Evolutionary conservation across 768 basidiomycete genomes (phyloP), one percentile per base, ranked within the genome.

Genomic region (Leccinum pellstonianum): DNA sequence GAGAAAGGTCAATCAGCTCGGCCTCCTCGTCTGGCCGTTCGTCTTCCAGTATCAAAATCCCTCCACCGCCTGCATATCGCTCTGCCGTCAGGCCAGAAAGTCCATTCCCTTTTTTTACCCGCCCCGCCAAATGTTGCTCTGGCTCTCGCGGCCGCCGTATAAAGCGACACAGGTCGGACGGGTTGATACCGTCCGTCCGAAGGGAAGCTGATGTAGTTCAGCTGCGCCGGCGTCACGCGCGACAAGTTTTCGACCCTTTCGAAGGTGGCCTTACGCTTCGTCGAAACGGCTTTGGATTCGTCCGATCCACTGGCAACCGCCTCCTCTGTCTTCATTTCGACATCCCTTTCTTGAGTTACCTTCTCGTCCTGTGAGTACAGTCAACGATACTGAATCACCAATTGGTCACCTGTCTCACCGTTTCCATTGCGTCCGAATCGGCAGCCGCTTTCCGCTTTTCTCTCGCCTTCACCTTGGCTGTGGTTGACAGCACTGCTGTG

Each of bases 401-500:
- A 53, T n/a, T 31, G 12, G 53, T 37, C 4, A 9, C 11, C 37
- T 1, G 48, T 75, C 87, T 76, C 66, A 95, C 93, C 53, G 85
- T 82, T 21, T 96, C 92, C 87, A 95, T 94, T 1, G 80, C 79
- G 50, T 91, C 90, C 11, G 83, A 85, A 53, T 93, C 93, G 4
- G 85, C 86, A 46, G 85, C 90, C 48, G 90, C 92, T 75, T 97
- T 94, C 67, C 86, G 90, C 82, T 91, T 95, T 70, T 95, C 94
- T 63, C 97, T 83, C 2, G 95, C 95, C 72, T 93, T 93, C n/a
- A 91, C 93, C 73, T 93, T 96, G 0, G 95, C 96, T 2, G 97
- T 99, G 1, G 97, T 98, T 8, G 94, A 97, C 43, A 99, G 82
- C 11, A 99, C 95, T 37, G 95, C 97, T 14, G 95, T 88, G 29